These are phyloP conservation scores for Moringa oleifera DNA, from an alignment of 345 rosid genomes.

Conservation along the genomic window DNA sequence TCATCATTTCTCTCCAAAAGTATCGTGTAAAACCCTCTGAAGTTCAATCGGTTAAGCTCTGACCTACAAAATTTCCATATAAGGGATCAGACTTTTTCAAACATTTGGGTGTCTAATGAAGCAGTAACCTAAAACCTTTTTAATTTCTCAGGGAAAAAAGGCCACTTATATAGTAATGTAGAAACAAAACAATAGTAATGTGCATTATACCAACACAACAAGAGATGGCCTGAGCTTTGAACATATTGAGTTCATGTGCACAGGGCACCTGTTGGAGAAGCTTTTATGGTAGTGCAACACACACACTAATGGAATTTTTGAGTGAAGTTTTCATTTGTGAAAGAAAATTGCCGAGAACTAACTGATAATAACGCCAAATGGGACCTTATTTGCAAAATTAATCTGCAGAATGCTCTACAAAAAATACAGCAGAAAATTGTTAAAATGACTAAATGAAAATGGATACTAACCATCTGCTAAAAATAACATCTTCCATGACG, in stretches of 20 bases:
- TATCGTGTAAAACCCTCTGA: constrained; percentile 70
- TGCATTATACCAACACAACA: not conserved
- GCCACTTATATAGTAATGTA: too few relatives aligned
- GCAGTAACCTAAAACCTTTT: not conserved
- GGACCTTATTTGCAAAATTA: not conserved
- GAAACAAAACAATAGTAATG: not conserved
- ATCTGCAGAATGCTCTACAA: not conserved
- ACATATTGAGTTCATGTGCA: too few relatives aligned
- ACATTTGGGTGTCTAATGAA: not conserved
- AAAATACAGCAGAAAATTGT: not conserved
- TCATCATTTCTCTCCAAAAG: constrained; percentile 70
- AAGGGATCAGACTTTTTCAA: too few relatives aligned
- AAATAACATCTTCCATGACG: constrained; percentile 63
- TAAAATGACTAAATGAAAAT: constrained; percentile 2
- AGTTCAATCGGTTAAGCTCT: constrained; percentile 57
- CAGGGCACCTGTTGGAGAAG: too few relatives aligned
- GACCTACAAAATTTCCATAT: constrained; percentile 39
- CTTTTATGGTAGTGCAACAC: too few relatives aligned
- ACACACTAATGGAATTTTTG: too few relatives aligned
- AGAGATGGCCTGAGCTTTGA: not conserved
- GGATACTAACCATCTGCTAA: constrained; percentile 55
- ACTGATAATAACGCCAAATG: not conserved
- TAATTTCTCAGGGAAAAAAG: too few relatives aligned
- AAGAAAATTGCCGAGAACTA: not conserved
- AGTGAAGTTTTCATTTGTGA: not conserved